Conservation (phyloP, 208 protist genomes). For the Leishmania lainsoni region DNA sequence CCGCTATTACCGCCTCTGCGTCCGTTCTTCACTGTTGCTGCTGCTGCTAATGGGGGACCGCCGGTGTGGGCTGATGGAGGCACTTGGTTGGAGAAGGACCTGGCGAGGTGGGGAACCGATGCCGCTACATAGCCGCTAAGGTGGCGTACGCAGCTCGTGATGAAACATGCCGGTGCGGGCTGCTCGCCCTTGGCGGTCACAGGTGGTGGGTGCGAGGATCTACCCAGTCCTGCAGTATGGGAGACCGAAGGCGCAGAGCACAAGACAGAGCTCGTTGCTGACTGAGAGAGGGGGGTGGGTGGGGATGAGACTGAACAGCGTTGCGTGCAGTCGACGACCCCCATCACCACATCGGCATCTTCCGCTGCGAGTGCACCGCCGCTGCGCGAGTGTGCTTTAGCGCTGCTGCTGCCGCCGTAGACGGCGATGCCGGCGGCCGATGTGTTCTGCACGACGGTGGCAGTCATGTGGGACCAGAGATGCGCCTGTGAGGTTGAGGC, state of each 20-base stretch:
- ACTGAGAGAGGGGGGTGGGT: background rate
- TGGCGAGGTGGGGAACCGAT: background rate
- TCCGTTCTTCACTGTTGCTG: background rate
- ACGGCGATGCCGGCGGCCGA: background rate
- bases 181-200: constrained; percentile 1
- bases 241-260: background rate
- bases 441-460: background rate
- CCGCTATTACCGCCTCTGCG: background rate
- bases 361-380: background rate
- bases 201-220: background rate
- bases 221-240: background rate
- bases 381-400: background rate
- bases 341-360: background rate
- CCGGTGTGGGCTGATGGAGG: constrained; percentile 2
- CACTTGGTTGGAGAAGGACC: background rate
- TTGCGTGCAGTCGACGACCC: background rate
- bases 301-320: background rate
- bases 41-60: background rate
- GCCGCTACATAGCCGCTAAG: constrained; percentile 14
- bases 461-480: background rate
- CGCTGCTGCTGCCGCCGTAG: constrained; percentile 1
- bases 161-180: background rate
- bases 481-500: background rate
- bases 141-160: constrained; percentile 16
- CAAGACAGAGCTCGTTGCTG: background rate